Percentiles rank a stretch among this genome's conserved stretches.
These are phyloP conservation scores for Streptanthus diversifolius DNA, from an alignment of 345 rosid genomes.

Conservation along the genomic window DNA sequence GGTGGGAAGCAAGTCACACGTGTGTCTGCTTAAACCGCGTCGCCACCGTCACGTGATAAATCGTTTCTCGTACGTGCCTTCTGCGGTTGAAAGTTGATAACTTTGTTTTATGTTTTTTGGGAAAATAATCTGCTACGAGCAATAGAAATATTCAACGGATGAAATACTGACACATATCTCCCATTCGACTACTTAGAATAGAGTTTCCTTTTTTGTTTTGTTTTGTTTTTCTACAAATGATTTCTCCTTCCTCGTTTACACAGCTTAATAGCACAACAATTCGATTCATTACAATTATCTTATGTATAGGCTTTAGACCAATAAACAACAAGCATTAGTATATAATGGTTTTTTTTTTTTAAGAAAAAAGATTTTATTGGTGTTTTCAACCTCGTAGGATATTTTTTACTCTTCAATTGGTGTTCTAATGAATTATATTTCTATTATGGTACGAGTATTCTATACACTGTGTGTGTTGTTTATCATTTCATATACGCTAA, in stretches of 20 bases:
- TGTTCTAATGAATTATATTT: not conserved
- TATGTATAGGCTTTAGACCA: not conserved
- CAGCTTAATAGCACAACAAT: too few relatives aligned
- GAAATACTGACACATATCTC: not conserved
- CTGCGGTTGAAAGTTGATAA: slow-evolving; percentile 6
- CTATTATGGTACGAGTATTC: not conserved
- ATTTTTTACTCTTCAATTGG: not conserved
- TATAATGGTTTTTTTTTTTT: too few relatives aligned
- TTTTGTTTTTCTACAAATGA: too few relatives aligned
- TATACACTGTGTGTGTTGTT: not conserved
- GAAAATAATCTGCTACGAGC: not conserved
- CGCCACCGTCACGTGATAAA: slow-evolving; percentile 46
- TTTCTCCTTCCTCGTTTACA: too few relatives aligned
- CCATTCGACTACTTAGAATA: not conserved
- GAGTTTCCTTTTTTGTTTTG: not conserved
- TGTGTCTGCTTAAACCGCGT: slow-evolving; percentile 44
- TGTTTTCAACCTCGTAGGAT: not conserved
- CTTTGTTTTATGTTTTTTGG: not conserved
- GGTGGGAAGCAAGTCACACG: slow-evolving; percentile 54
- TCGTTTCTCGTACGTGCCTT: slow-evolving; percentile 37
- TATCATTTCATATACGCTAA: not conserved
- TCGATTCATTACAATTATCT: not conserved
- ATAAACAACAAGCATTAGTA: not conserved
- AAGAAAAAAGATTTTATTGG: not conserved
- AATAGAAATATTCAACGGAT: not conserved